phyloP scores from a whole-genome alignment of 1,284 basidiomycete genomes.

The Omphalotus olearius region DNA sequence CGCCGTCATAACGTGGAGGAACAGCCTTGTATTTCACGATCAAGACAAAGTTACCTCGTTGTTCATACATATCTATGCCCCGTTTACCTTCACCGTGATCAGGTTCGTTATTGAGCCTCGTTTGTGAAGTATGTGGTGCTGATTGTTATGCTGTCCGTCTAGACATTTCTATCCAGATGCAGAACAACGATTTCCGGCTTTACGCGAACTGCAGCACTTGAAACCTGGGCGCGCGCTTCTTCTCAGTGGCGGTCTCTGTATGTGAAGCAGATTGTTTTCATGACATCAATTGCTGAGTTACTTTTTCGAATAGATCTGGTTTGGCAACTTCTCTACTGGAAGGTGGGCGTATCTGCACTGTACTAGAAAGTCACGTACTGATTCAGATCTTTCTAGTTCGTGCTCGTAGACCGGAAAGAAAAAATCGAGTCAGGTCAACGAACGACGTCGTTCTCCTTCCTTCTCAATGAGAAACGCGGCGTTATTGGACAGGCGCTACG shows the following conservation, averaged over 20 bases:
- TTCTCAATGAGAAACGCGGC: constrained; percentile 83
- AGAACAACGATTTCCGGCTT: constrained; percentile 76
- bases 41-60: constrained; percentile 89
- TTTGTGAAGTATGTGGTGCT: constrained; percentile 7
- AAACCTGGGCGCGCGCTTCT: constrained; percentile 60
- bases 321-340: constrained; percentile 91
- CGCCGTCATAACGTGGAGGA: constrained; percentile 94
- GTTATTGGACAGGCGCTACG: constrained; percentile 72
- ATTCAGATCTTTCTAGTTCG: constrained; percentile 47
- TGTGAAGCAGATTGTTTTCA: constrained; percentile 23
- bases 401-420: constrained; percentile 76
- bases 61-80: constrained; percentile 88
- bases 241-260: constrained; percentile 72
- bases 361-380: neutral
- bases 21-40: constrained; percentile 95
- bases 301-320: constrained; percentile 56
- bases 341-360: constrained; percentile 38
- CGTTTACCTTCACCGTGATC: constrained; percentile 84
- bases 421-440: constrained; percentile 88
- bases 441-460: constrained; percentile 80
- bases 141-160: constrained; percentile 5
- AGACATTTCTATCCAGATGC: constrained; percentile 84
- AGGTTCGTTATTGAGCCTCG: constrained; percentile 44
- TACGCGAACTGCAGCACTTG: constrained; percentile 59
- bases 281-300: constrained; percentile 15